phyloP scores from a whole-genome alignment of 495 filamentous ascomycete genomes.

The Neurospora tetraspora region DNA sequence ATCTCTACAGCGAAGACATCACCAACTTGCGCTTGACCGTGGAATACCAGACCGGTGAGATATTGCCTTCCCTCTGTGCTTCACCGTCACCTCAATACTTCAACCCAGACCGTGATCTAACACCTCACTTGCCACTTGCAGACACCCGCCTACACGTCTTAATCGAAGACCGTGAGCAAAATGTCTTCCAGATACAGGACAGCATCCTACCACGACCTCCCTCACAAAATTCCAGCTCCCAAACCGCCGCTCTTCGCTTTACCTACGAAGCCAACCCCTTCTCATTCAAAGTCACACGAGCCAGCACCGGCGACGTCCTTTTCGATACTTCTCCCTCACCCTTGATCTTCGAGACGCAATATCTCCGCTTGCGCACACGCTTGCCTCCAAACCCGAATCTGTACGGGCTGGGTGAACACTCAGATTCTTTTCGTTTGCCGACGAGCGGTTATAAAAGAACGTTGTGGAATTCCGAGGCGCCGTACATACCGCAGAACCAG shows the following conservation, averaged over 20 bases:
- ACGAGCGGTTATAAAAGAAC: constrained; percentile 68
- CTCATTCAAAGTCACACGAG: constrained; percentile 59
- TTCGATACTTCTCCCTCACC: constrained; percentile 64
- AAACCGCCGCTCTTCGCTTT: constrained; percentile 49
- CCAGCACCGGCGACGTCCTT: constrained; percentile 52
- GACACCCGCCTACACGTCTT: constrained; percentile 71
- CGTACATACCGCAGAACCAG: constrained; percentile 34
- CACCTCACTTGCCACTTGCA: constrained; percentile 17
- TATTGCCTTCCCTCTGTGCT: not conserved
- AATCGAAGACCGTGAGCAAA: constrained; percentile 61
- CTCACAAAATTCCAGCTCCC: constrained; percentile 8
- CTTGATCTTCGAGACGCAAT: constrained; percentile 75
- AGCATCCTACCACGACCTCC: constrained; percentile 55
- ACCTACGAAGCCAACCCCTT: constrained; percentile 57
- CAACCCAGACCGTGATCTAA: constrained; percentile 1
- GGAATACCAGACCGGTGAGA: constrained; percentile 65
- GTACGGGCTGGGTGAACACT: constrained; percentile 76
- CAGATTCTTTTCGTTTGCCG: constrained; percentile 59
- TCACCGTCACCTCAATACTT: not conserved
- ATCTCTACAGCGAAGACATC: constrained; percentile 60
- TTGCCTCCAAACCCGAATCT: constrained; percentile 59
- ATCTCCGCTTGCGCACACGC: constrained; percentile 57
- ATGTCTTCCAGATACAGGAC: constrained; percentile 70
- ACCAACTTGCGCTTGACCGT: constrained; percentile 55
- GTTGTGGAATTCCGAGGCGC: constrained; percentile 71